Conservation (phyloP, 2,329 filamentous ascomycete genomes). For the Colletotrichum paranaense region DNA sequence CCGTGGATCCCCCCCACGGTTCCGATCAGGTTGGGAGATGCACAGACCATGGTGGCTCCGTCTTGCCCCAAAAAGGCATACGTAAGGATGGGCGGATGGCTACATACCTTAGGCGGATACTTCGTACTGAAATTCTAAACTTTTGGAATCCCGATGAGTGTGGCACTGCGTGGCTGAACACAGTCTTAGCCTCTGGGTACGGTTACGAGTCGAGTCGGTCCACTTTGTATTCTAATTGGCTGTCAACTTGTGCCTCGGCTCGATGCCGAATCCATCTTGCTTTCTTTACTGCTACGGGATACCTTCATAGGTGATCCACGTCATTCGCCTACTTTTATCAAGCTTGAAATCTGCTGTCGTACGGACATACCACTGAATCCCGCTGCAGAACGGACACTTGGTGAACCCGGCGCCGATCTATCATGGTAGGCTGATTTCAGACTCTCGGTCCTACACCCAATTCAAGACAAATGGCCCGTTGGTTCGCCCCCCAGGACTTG, state of each 20-base stretch:
- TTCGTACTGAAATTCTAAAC: neutral
- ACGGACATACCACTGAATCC: neutral
- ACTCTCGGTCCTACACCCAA: slow-evolving; percentile 15
- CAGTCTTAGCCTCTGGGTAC: neutral
- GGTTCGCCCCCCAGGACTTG: neutral
- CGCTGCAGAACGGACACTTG: slow-evolving; percentile 15
- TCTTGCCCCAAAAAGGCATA: neutral
- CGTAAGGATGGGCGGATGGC: neutral
- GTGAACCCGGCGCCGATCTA: slow-evolving; percentile 29
- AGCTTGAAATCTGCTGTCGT: neutral
- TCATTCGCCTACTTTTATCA: neutral
- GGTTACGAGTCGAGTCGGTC: neutral
- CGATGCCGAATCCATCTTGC: neutral
- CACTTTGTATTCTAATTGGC: slow-evolving; percentile 9
- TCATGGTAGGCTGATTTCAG: neutral
- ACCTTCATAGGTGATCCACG: neutral
- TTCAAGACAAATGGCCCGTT: neutral
- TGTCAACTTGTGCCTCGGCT: slow-evolving; percentile 23
- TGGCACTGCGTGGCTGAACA: neutral
- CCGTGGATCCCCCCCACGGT: neutral
- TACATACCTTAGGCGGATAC: too few relatives aligned
- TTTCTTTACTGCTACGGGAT: neutral
- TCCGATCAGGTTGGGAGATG: neutral
- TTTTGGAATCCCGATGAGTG: neutral
- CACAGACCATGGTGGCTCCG: neutral